Base-by-base conservation (phyloP, 192 early-diverging fungal species). In the Oehlia diaphana region DNA sequence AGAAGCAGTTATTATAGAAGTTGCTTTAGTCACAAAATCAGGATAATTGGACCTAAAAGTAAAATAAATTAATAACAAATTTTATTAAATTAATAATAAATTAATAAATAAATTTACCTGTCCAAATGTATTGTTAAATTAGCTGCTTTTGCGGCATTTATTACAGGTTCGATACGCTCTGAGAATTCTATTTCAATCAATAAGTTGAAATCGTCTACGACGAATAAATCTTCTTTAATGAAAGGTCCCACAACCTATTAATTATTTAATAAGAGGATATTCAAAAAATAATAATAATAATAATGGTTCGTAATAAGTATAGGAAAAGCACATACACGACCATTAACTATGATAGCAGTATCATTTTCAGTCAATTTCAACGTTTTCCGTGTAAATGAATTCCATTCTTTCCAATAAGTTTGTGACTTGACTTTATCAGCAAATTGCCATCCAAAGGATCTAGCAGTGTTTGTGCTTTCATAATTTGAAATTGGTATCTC, bases 161-260 rank as follows among this genome's bases (percentile, higher is more conserved):
- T 69, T 35, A 87, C 66, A 2, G 80, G 77, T 28, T 67, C 69
- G 7, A 88, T 85, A 42, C 92, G 90, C 13, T 85, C 85, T 2
- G 77, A 81, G 13, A 78, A 77, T 76, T 98, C 96, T 63, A 86
- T 84, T 12, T 76, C 78, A 47, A 87, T 83, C 64, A 98, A 87
- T 42, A 88, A 49, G 21, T 85, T 77, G 72, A 95, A 90, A 31
- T 95, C 89, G 0, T 88, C 87, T 2, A 73, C 77, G 1, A 79
- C 79, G 67, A 96, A 92, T 2, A 79, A 19, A 2, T 78, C 81
- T 10, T 68, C 63, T 0, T 72, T 21, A 23, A 86, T 47, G 37
- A 95, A 81, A 7, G 85, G 87, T 0, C 89, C 89, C 26, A 89
- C 79, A n/a, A 86, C 78, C 86, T 90, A 81, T 16, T 62, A 70